These are phyloP conservation scores for Allium cepa DNA, from an alignment of 106 monocot genomes.

Conservation along the genomic window DNA sequence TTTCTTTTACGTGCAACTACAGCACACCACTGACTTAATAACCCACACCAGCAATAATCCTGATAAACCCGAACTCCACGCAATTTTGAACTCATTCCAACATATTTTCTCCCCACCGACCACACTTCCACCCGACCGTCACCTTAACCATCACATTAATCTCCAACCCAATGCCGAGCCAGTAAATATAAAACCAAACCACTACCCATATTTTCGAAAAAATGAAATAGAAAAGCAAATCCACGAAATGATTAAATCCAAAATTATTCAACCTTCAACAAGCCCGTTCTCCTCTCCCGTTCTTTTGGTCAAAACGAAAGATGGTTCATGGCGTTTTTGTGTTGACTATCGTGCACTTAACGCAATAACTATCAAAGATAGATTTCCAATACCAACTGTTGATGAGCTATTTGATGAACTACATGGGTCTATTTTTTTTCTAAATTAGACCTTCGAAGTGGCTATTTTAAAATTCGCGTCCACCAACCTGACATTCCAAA, in stretches of 20 bases:
- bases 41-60: not conserved
- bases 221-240: constrained; percentile 5
- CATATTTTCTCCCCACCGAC: not conserved
- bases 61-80: not conserved
- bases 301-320: not conserved
- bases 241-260: not conserved
- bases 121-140: not conserved
- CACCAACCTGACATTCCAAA: not conserved
- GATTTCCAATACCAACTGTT: constrained; percentile 4
- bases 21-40: not conserved
- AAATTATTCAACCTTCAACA: not conserved
- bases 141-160: constrained; percentile 5
- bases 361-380: constrained; percentile 11
- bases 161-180: not conserved
- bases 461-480: constrained; percentile 3
- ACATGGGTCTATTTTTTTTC: not conserved
- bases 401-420: constrained; percentile 13
- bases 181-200: not conserved
- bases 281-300: not conserved
- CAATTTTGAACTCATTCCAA: not conserved
- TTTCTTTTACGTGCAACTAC: not conserved
- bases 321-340: not conserved
- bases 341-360: constrained; percentile 8
- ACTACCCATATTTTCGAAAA: constrained; percentile 7
- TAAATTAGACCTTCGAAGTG: constrained; percentile 6